These are phyloP conservation scores for Durio zibethinus DNA, from an alignment of 345 rosid genomes.

Conservation along the genomic window DNA sequence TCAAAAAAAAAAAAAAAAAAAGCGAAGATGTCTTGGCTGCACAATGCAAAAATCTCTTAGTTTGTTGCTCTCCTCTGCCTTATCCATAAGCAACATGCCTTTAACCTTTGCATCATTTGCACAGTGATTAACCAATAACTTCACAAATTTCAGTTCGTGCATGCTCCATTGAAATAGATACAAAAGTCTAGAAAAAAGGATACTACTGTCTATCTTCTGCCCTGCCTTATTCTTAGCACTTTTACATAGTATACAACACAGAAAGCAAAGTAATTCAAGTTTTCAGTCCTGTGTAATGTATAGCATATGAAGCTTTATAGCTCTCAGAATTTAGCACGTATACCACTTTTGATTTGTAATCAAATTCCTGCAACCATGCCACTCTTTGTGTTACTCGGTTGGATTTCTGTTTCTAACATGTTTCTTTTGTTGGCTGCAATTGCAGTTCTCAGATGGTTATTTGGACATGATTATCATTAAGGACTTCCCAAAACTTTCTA, in stretches of 20 bases:
- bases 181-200: neutral
- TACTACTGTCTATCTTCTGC: neutral
- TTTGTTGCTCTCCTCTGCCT: neutral
- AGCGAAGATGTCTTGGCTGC: slow-evolving; percentile 78
- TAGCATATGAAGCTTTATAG: neutral
- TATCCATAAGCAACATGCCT: neutral
- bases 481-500: slow-evolving; percentile 63
- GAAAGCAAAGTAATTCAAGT: neutral
- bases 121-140: neutral
- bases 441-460: slow-evolving; percentile 91
- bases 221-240: neutral
- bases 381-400: neutral
- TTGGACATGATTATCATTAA: slow-evolving; percentile 69
- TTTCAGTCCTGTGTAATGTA: too few relatives aligned
- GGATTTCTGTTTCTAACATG: neutral
- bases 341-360: neutral
- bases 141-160: neutral
- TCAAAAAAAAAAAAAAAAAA: too few relatives aligned
- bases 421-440: slow-evolving; percentile 4
- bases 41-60: slow-evolving; percentile 36
- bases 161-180: neutral
- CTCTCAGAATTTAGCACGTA: neutral
- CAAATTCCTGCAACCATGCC: neutral
- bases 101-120: neutral
- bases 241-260: neutral